Evolutionary conservation across 257 asterid species (phyloP).

Genomic region (Primulina tabacum): DNA sequence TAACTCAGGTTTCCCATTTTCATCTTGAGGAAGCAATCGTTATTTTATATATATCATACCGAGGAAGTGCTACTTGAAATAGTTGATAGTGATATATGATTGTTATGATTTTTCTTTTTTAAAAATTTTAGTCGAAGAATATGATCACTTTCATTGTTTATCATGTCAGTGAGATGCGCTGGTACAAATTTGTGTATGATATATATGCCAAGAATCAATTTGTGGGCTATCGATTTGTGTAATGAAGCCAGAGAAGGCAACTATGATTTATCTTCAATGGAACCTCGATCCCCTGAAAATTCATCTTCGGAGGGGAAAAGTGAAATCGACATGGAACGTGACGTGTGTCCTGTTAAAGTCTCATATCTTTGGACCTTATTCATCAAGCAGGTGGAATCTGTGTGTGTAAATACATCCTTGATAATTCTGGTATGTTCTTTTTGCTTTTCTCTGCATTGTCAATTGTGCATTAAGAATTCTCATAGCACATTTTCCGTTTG

Average conservation of each 20-base stretch:
- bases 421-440: slow-evolving; percentile 69
- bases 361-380: slow-evolving; percentile 87
- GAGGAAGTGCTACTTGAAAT: not conserved
- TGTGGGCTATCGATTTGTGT: slow-evolving; percentile 79
- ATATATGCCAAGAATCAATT: slow-evolving; percentile 87
- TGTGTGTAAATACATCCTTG: slow-evolving; percentile 63
- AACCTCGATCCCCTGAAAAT: slow-evolving; percentile 28
- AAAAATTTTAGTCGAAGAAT: slow-evolving; percentile 16
- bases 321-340: slow-evolving; percentile 35
- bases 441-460: not conserved
- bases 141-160: slow-evolving; percentile 27
- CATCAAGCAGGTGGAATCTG: slow-evolving; percentile 78
- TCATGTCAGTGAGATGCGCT: slow-evolving; percentile 81
- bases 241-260: slow-evolving; percentile 36
- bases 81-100: not conserved
- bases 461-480: slow-evolving; percentile 14
- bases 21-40: not conserved
- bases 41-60: not conserved
- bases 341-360: slow-evolving; percentile 32
- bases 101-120: slow-evolving; percentile 5
- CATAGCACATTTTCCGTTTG: slow-evolving; percentile 15
- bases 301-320: slow-evolving; percentile 22
- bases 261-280: slow-evolving; percentile 30
- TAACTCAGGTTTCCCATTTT: not conserved
- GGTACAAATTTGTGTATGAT: slow-evolving; percentile 60